Conservation (phyloP, 106 monocot genomes). For the Iris macrosiphon region DNA sequence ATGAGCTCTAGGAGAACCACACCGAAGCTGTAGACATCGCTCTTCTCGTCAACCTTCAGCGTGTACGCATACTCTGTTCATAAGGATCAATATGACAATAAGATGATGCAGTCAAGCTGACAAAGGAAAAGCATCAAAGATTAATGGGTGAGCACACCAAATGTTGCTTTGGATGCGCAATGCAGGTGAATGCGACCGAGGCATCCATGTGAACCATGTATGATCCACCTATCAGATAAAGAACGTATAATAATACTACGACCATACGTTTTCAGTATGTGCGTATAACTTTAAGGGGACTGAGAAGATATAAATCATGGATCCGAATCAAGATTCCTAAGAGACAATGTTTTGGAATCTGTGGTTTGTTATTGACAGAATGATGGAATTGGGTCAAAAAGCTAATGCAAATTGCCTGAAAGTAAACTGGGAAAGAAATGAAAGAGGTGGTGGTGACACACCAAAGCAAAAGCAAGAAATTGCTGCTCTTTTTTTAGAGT, state of each 20-base stretch:
- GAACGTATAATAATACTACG: too few relatives aligned
- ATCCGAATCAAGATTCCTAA: conserved; percentile 51
- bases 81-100: too few relatives aligned
- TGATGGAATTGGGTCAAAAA: conserved; percentile 43
- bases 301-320: conserved; percentile 27
- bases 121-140: too few relatives aligned
- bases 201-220: too few relatives aligned
- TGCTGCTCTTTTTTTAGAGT: conserved; percentile 2
- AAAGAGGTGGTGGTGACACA: neutral
- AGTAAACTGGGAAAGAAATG: conserved; percentile 5
- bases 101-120: too few relatives aligned
- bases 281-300: conserved; percentile 15
- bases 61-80: conserved; percentile 85
- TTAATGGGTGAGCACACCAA: too few relatives aligned
- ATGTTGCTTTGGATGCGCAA: too few relatives aligned
- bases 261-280: too few relatives aligned
- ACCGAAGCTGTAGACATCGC: conserved; percentile 86
- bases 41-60: conserved; percentile 84
- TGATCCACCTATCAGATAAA: too few relatives aligned
- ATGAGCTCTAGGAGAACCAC: conserved; percentile 73
- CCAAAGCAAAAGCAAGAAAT: conserved; percentile 5
- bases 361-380: conserved; percentile 24
- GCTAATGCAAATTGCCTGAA: conserved; percentile 7
- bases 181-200: too few relatives aligned
- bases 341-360: conserved; percentile 24